Base-by-base conservation (phyloP, 2,329 filamentous ascomycete species). In the Diplodia sapinea region DNA sequence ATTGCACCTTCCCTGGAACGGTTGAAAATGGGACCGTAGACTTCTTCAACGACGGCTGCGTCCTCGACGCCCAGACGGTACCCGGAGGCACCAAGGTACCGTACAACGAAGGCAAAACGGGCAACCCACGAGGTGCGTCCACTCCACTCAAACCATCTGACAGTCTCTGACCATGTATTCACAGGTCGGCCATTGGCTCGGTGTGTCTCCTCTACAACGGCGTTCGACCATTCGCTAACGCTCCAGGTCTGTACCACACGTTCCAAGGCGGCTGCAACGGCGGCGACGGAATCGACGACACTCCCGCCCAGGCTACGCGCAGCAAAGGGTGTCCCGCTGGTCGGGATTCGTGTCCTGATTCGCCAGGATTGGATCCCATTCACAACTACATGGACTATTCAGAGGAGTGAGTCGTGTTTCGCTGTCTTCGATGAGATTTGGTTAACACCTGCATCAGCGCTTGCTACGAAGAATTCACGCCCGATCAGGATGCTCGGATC, bases 1-100 rank as follows among this genome's bases (percentile, higher is more conserved):
- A 79, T 17, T 62, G 57, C 72, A 77, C 67, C 73, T 83, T 12
- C 78, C 74, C 17, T 74, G 81, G 68, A 79, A 78, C 54, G 72
- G 74, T 38, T 70, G 81, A 71, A 73, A 72, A 64, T 63, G 77
- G 29, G 7, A 47, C 40, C 36, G 6, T 31, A 20, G 56, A 55
- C 15, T 73, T 71, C 65, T 71, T 67, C 63, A 70, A 67, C 26
- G 74, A 75, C 61, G 74, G 73, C 20, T 72, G 72, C 20, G 65
- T 70, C 23, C 63, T 74, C 4, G 31, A 65, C 68, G 38, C 68
- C 69, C 31, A 68, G 65, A 20, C 71, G 70, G 52, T 69, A 71
- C 67, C 57, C 70, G 38, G 74, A 72, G 50, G 71, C 72, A 65
- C 75, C 73, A 1, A 65, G 4, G 57, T 29, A 4, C 57, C 57